These are phyloP conservation scores for Adansonia madagascariensis DNA, from an alignment of 441 rosid genomes.

Conservation along the genomic window DNA sequence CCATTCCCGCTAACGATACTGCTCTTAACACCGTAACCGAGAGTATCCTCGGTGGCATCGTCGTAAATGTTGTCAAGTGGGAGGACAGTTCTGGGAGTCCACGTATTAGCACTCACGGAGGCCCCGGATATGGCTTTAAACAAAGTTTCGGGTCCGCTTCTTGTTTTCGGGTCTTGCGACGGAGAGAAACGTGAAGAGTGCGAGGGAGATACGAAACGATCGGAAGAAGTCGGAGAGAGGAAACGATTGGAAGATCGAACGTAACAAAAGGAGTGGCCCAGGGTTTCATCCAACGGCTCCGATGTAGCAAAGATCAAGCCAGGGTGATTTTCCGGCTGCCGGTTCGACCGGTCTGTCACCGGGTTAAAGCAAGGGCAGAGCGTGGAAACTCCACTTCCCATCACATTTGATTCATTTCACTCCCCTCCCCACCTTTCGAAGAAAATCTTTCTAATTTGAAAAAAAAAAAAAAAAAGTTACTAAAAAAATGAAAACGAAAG, in stretches of 20 bases:
- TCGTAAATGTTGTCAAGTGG: slow-evolving; percentile 77
- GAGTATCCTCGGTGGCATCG: slow-evolving; percentile 65
- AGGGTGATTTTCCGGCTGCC: slow-evolving; percentile 37
- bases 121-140: slow-evolving; percentile 92
- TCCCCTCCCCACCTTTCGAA: slow-evolving; percentile 38
- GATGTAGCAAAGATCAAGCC: slow-evolving; percentile 53
- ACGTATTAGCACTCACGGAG: slow-evolving; percentile 83
- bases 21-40: slow-evolving; percentile 53
- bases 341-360: slow-evolving; percentile 47
- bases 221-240: slow-evolving; percentile 71
- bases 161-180: slow-evolving; percentile 48
- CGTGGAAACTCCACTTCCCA: slow-evolving; percentile 92
- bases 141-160: slow-evolving; percentile 50
- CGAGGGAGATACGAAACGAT: slow-evolving; percentile 85
- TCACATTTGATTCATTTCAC: slow-evolving; percentile 71
- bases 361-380: slow-evolving; percentile 74
- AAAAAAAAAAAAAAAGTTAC: background rate
- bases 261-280: slow-evolving; percentile 90
- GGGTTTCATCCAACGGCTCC: slow-evolving; percentile 84
- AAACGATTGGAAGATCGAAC: slow-evolving; percentile 85
- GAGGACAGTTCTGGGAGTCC: slow-evolving; percentile 79
- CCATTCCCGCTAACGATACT: slow-evolving; percentile 63
- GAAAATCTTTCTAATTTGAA: slow-evolving; percentile 27
- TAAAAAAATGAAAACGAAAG: background rate
- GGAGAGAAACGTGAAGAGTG: slow-evolving; percentile 86